These are phyloP conservation scores for Schizopora paradoxa DNA, from an alignment of 1,284 basidiomycete species.

Conservation along the genomic window DNA sequence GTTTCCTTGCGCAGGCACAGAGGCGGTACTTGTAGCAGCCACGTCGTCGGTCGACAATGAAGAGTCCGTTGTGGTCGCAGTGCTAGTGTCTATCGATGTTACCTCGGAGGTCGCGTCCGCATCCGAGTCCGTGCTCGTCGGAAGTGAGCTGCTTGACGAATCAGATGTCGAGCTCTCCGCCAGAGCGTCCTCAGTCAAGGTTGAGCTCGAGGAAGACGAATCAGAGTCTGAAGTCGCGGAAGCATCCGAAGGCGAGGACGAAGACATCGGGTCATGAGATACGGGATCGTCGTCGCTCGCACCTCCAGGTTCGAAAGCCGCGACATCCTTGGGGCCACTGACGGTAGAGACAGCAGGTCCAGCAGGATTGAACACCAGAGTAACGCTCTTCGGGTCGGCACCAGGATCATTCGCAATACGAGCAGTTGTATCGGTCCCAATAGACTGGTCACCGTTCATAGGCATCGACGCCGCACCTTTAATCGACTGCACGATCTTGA, in stretches of 20 bases:
- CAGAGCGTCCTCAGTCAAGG: background rate
- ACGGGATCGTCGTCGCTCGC: background rate
- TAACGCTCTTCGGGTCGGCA: conserved; percentile 35
- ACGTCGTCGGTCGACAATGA: conserved; percentile 10
- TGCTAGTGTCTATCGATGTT: conserved; percentile 23
- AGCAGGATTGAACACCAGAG: conserved; percentile 40
- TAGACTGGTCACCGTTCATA: background rate
- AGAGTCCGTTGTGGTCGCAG: conserved; percentile 20
- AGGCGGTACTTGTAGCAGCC: conserved; percentile 12
- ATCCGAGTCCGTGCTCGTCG: conserved; percentile 8
- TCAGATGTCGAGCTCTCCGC: conserved; percentile 17
- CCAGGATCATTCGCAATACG: conserved; percentile 18
- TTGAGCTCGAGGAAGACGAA: background rate
- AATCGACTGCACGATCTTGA: conserved; percentile 7
- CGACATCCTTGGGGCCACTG: conserved; percentile 9
- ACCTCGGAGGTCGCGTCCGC: conserved; percentile 12
- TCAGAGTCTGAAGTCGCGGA: background rate
- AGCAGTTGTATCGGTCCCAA: conserved; percentile 18
- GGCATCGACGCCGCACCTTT: conserved; percentile 2
- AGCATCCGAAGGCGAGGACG: conserved; percentile 3
- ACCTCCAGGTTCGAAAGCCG: conserved; percentile 11
- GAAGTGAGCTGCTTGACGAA: conserved; percentile 15
- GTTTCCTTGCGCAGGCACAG: conserved; percentile 15
- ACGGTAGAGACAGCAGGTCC: conserved; percentile 28
- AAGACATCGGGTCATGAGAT: background rate